Conservation (phyloP, 179 eudicot genomes). For the Drosera spatulata region DNA sequence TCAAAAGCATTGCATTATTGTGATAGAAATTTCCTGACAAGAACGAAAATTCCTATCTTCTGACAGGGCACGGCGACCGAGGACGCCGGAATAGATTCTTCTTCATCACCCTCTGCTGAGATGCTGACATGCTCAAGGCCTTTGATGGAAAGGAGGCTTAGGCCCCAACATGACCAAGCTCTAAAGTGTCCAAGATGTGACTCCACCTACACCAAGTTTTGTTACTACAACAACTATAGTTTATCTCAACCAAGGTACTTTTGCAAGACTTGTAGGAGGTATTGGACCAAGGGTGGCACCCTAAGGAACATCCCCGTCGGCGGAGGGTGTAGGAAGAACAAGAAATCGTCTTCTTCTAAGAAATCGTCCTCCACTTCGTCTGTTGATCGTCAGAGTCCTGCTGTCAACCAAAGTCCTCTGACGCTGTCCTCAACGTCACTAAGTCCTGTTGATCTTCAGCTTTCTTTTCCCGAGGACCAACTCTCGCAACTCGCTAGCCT, state of each 20-base stretch:
- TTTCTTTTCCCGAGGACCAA: constrained; percentile 7
- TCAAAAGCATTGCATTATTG: background rate
- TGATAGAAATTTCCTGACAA: background rate
- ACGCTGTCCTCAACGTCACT: background rate
- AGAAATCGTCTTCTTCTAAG: background rate
- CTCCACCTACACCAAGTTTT: constrained; percentile 1
- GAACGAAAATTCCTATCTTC: background rate
- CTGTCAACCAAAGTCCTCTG: background rate
- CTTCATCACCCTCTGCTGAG: background rate
- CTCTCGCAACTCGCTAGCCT: constrained; percentile 6
- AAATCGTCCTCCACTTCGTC: background rate
- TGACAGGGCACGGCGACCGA: constrained; percentile 1
- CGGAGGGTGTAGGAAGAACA: constrained; percentile 4
- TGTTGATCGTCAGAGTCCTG: background rate
- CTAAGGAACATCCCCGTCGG: background rate
- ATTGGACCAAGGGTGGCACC: constrained; percentile 5
- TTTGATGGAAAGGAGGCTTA: constrained; percentile 1
- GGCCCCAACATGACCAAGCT: constrained; percentile 3
- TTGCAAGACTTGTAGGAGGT: constrained; percentile 3
- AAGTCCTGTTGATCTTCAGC: constrained; percentile 3
- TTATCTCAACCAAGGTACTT: constrained; percentile 4
- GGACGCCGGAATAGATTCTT: background rate
- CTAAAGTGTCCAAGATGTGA: constrained; percentile 7
- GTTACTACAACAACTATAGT: constrained; percentile 5
- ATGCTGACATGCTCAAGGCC: constrained; percentile 5